Evolutionary conservation across 1,284 basidiomycete species (phyloP), one percentile per base, ranked within the genome.

Genomic region (Volvariella volvacea): DNA sequence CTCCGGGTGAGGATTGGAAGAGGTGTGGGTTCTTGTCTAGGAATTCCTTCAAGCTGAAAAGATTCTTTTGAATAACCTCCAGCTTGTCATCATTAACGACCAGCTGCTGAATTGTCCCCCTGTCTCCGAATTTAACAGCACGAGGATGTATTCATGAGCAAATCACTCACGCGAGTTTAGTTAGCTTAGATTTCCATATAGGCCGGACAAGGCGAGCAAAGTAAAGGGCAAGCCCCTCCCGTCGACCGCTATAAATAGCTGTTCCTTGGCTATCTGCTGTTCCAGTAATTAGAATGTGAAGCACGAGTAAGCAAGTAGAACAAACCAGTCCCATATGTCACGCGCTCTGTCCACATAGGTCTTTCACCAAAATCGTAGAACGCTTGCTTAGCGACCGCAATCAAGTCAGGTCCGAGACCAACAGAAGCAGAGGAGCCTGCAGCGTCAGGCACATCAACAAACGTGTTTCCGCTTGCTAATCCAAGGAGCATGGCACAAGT

Each of bases 401-500:
- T 75, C 21, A 87, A 65, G 37, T 88, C 84, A 2, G 80, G 67
- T 46, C 68, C 75, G 17, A 67, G 69, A 36, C 65, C 70, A 43
- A 84, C 65, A 3, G 64, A 69, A 16, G 70, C 55, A n/a, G 66
- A 59, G 17, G 70, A 62, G 43, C 67, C 65, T 43, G 78, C 75
- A 22, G 64, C 62, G 20, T 37, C 45, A n/a, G 21, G 14, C 10
- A 67, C 60, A 50, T 83, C 79, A 45, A 88, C 60, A 63, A 83
- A 88, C 0, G 80, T 81, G 55, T 88, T 89, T 22, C 86, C 86
- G 51, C 82, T 76, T 2, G 86, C 83, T 44, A 78, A 78, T 12
- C 82, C 87, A 10, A 96, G 73, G n/a, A 92, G 78, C 83, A 95
- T 94, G 10, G 90, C 85, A 56, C 91, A 94, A 1, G 88, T 87